phyloP scores from a whole-genome alignment of 495 filamentous ascomycete species.

The Talaromyces borbonicus region DNA sequence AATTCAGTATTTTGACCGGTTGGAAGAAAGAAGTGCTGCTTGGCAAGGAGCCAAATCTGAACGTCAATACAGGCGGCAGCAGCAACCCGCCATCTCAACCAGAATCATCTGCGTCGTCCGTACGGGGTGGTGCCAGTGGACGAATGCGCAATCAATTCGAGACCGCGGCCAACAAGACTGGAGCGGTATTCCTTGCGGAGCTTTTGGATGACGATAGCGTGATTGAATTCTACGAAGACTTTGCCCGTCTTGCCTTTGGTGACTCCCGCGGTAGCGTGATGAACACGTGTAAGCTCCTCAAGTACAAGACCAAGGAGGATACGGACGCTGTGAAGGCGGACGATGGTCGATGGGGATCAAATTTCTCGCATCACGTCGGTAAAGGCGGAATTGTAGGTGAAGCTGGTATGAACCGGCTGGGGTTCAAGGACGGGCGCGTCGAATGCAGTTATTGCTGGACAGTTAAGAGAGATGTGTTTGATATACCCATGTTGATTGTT shows the following conservation, averaged over 20 bases:
- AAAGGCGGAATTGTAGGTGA: constrained; percentile 60
- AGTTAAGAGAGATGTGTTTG: constrained; percentile 92
- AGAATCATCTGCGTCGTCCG: constrained; percentile 16
- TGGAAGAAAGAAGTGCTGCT: constrained; percentile 89
- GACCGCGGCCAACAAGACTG: constrained; percentile 7
- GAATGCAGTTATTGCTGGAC: constrained; percentile 95
- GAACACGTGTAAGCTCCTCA: constrained; percentile 76
- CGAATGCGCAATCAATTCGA: constrained; percentile 8
- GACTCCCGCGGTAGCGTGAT: constrained; percentile 77
- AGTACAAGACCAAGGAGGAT: constrained; percentile 73
- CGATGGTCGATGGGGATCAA: constrained; percentile 30
- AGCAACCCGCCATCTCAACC: constrained; percentile 11
- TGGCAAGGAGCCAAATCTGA: constrained; percentile 79
- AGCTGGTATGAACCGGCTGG: constrained; percentile 60
- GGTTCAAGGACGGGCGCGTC: constrained; percentile 81
- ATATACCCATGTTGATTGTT: constrained; percentile 96
- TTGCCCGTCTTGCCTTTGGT: constrained; percentile 79
- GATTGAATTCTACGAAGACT: constrained; percentile 92
- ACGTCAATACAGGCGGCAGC: constrained; percentile 61
- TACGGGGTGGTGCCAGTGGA: neutral
- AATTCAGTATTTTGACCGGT: constrained; percentile 86
- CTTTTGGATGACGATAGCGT: constrained; percentile 89
- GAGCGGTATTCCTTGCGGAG: constrained; percentile 71
- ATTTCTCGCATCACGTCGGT: constrained; percentile 22
- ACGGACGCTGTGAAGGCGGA: constrained; percentile 34